A percentile compares a stretch with the other conserved stretches of the same genome.
Conservation (phyloP, 345 rosid species). For the Salix purpurea region DNA sequence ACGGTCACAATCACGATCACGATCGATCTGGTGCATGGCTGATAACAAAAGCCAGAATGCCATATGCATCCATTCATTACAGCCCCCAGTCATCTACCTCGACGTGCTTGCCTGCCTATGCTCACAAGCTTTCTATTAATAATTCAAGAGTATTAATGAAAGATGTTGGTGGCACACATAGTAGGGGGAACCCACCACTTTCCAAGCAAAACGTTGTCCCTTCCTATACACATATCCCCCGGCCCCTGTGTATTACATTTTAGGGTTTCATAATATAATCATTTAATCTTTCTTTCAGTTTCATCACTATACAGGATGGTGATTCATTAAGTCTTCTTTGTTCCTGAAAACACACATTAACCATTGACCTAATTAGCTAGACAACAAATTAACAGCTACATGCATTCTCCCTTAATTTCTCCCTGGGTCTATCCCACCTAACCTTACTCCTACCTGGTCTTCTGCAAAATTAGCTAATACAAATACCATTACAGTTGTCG, state of each 20-base stretch:
- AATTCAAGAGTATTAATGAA: neutral
- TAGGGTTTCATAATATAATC: neutral
- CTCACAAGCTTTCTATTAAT: neutral
- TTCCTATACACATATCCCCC: neutral
- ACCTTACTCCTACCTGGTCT: neutral
- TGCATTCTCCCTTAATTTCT: neutral
- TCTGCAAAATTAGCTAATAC: too few relatives aligned
- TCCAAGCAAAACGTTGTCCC: neutral
- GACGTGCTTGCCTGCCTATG: constrained; percentile 11
- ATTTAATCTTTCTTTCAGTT: neutral
- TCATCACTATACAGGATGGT: neutral
- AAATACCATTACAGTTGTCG: neutral
- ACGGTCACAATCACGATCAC: too few relatives aligned
- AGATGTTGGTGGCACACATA: neutral
- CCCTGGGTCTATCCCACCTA: neutral
- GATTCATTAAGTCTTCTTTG: neutral
- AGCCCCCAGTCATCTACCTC: neutral
- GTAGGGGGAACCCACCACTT: neutral
- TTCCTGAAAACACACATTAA: neutral
- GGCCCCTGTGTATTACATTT: neutral
- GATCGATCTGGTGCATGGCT: neutral
- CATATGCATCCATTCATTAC: neutral
- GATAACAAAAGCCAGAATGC: neutral
- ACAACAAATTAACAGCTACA: neutral
- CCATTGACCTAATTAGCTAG: constrained; percentile 1